A percentile compares a stretch with the other conserved stretches of the same genome.
These are phyloP conservation scores for Gardenia jasminoides DNA, from an alignment of 257 asterid genomes.

Conservation along the genomic window DNA sequence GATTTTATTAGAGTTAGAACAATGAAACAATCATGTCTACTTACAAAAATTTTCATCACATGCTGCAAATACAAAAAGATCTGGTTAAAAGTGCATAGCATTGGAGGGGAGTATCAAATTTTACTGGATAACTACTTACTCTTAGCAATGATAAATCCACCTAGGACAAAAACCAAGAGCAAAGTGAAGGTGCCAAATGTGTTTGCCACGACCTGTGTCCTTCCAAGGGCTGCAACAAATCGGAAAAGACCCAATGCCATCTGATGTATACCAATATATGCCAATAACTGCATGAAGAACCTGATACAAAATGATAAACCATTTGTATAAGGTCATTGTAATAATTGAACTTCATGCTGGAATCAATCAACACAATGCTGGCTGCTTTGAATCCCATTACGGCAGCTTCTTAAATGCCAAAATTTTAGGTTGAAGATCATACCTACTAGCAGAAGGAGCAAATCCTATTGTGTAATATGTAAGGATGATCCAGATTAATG, in stretches of 20 bases:
- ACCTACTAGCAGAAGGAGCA: slow-evolving; percentile 83
- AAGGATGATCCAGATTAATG: slow-evolving; percentile 77
- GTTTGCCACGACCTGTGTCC: slow-evolving; percentile 77
- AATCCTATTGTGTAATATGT: slow-evolving; percentile 94
- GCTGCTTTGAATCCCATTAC: no score
- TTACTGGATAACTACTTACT: slow-evolving; percentile 44
- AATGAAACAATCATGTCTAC: neutral
- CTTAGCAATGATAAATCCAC: slow-evolving; percentile 84
- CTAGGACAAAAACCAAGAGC: slow-evolving; percentile 82
- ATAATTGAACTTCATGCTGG: neutral
- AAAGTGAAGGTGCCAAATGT: slow-evolving; percentile 74
- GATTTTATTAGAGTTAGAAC: neutral
- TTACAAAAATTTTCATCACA: neutral
- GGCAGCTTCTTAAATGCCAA: neutral
- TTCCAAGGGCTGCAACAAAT: slow-evolving; percentile 73
- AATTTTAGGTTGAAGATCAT: slow-evolving; percentile 11
- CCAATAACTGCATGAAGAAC: slow-evolving; percentile 79
- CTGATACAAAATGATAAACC: slow-evolving; percentile 38
- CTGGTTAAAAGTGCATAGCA: neutral
- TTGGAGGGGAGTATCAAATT: neutral
- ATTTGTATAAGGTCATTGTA: neutral
- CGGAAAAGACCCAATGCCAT: slow-evolving; percentile 93
- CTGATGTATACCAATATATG: slow-evolving; percentile 78
- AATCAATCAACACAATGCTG: neutral
- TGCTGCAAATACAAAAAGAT: neutral